Percentiles rank a stretch among this genome's conserved stretches.
Conservation (phyloP, 2,329 filamentous ascomycete species). For the Diaporthe eres region DNA sequence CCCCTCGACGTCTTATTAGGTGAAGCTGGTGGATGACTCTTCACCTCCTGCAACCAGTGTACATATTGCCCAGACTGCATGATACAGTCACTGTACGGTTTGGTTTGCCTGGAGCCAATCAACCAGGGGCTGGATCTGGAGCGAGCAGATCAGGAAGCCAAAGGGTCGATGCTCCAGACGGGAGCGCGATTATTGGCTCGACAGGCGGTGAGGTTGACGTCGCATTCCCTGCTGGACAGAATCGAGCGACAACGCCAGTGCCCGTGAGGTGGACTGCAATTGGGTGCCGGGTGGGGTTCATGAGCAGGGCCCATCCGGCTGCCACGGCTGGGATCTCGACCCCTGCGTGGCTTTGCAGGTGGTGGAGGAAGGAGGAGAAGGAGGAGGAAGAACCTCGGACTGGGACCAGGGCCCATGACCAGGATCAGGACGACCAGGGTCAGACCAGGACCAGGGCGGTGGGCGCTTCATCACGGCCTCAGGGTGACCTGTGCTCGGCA, state of each 20-base stretch:
- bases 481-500: constrained; percentile 36
- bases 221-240: constrained; percentile 36
- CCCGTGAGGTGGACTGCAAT: constrained; percentile 26
- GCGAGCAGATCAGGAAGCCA: constrained; percentile 18
- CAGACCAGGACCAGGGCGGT: constrained; percentile 17
- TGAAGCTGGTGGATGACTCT: constrained; percentile 4
- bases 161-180: constrained; percentile 14
- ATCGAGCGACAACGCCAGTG: constrained; percentile 36
- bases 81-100: not conserved
- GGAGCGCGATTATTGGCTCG: constrained; percentile 40
- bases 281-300: constrained; percentile 33
- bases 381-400: constrained; percentile 25
- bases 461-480: constrained; percentile 33
- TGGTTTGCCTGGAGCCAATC: constrained; percentile 18
- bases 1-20: not conserved
- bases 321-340: constrained; percentile 28
- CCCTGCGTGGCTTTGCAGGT: constrained; percentile 22
- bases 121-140: constrained; percentile 9
- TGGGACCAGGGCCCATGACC: constrained; percentile 29
- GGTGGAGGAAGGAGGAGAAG: constrained; percentile 9
- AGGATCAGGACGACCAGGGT: not conserved
- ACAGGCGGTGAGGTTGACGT: constrained; percentile 41
- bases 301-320: constrained; percentile 32
- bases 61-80: constrained; percentile 6
- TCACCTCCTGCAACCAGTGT: not conserved